Conservation (phyloP, 495 filamentous ascomycete species). For the Penicillium mononematosum region DNA sequence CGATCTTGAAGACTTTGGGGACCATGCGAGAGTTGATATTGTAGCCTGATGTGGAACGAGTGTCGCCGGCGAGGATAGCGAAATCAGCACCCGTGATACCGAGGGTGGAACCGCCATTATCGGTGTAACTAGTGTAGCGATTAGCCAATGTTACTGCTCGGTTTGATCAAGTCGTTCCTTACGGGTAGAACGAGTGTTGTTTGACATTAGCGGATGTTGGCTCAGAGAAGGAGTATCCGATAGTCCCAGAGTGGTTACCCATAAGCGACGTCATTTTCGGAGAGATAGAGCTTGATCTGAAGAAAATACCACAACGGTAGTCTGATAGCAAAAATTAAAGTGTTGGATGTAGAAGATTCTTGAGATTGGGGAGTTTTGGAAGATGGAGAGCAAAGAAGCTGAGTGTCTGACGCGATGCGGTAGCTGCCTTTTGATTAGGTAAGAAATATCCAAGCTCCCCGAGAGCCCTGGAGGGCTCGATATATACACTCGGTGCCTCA, state of each 20-base stretch:
- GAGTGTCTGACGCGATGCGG: conserved; percentile 42
- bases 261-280: conserved; percentile 48
- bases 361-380: conserved; percentile 14
- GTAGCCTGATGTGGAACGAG: conserved; percentile 90
- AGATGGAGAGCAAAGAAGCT: conserved; percentile 18
- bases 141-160: conserved; percentile 11
- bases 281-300: neutral
- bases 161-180: conserved; percentile 21
- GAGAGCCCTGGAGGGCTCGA: neutral
- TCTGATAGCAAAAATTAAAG: conserved; percentile 3
- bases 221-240: conserved; percentile 63
- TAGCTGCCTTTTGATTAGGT: conserved; percentile 46
- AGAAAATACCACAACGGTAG: neutral
- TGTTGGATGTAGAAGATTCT: conserved; percentile 6
- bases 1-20: conserved; percentile 96
- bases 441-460: conserved; percentile 22
- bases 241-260: conserved; percentile 40
- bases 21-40: conserved; percentile 95
- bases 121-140: conserved; percentile 70
- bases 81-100: conserved; percentile 94
- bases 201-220: conserved; percentile 48
- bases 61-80: conserved; percentile 94
- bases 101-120: conserved; percentile 95
- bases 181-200: conserved; percentile 95
- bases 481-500: neutral